Conservation (phyloP, 768 basidiomycete species). For the Suillus sp. region DNA sequence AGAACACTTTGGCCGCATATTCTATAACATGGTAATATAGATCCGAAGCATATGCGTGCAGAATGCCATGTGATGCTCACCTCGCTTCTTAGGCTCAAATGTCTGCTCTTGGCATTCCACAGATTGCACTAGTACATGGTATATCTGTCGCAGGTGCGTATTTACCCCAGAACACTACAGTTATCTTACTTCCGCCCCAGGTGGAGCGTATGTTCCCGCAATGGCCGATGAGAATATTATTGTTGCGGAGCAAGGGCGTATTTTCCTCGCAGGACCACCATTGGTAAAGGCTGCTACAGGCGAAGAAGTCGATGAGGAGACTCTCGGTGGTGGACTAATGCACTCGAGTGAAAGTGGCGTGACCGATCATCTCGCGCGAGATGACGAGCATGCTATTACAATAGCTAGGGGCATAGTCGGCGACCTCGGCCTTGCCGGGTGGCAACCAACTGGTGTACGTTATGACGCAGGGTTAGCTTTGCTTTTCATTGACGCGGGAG, state of each 20-base stretch:
- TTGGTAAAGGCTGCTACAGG: conserved; percentile 95
- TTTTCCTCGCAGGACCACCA: conserved; percentile 94
- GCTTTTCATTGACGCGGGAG: conserved; percentile 15
- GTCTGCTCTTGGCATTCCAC: conserved; percentile 89
- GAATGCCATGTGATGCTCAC: conserved; percentile 15
- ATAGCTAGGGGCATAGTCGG: conserved; percentile 77
- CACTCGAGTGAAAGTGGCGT: conserved; percentile 91
- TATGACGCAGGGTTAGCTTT: conserved; percentile 1
- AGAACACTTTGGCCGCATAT: conserved; percentile 94
- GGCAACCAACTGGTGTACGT: conserved; percentile 51
- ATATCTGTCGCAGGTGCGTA: conserved; percentile 82
- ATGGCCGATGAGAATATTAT: conserved; percentile 97
- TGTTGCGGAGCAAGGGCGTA: conserved; percentile 87
- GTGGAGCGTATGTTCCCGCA: conserved; percentile 92
- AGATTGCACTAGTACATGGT: conserved; percentile 91
- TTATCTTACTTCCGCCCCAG: conserved; percentile 35
- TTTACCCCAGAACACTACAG: background rate
- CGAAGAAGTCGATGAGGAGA: conserved; percentile 90
- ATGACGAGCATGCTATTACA: conserved; percentile 83
- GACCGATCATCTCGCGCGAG: conserved; percentile 82
- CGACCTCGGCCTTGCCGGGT: conserved; percentile 71
- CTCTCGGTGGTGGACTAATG: conserved; percentile 88
- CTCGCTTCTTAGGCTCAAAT: conserved; percentile 71
- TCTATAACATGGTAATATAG: conserved; percentile 85
- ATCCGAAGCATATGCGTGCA: conserved; percentile 10